Evolutionary conservation across 495 filamentous ascomycete genomes (phyloP), one percentile per base, ranked within the genome.

Genomic region (Schizothecium vesticola): DNA sequence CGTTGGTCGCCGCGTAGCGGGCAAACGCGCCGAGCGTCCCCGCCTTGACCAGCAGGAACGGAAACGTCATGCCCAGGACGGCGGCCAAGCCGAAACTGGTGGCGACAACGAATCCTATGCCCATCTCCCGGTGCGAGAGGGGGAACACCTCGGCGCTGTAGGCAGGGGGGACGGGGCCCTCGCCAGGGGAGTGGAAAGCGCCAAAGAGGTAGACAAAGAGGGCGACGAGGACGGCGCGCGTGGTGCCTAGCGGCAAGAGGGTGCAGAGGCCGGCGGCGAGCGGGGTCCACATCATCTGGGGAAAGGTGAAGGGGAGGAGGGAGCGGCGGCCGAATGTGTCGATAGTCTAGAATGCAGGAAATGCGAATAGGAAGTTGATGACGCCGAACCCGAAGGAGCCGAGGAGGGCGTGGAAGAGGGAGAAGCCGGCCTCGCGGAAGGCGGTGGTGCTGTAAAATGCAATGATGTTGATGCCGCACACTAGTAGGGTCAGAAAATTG

Each of bases 101-200:
- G 0, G 89, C 87, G 0, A 89, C 91, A 0, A 88, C 89, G 2
- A 87, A 77, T 0, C 82, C 82, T 89, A 92, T 92, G 8, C 89
- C 89, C 33, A 89, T 82, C 0, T 86, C 83, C 3, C 91, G 87
- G n/a, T 92, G 84, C 70, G 91, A 90, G 1, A 94, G 77, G 2
- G 92, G 92, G 74, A 90, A 92, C 0, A 88, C 91, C 74, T 95
- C 92, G 3, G 92, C 92, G 5, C 87, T 90, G 74, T 96, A 95
- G 1, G 91, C 92, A 73, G 93, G 94, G 0, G 92, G 91, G 0
- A 95, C 92, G 0, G 92, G 91, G 0, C 92, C 91, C 73, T 91
- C 89, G 21, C 92, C 92, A 1, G 91, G 90, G 0, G 88, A 91
- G 78, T 96, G 94, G 24, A 91, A 85, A 7, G 90, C 81, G 16